Percentiles rank a stretch among this genome's conserved stretches.
These are phyloP conservation scores for Annulohypoxylon stygium DNA, from an alignment of 495 filamentous ascomycete genomes.

Conservation along the genomic window DNA sequence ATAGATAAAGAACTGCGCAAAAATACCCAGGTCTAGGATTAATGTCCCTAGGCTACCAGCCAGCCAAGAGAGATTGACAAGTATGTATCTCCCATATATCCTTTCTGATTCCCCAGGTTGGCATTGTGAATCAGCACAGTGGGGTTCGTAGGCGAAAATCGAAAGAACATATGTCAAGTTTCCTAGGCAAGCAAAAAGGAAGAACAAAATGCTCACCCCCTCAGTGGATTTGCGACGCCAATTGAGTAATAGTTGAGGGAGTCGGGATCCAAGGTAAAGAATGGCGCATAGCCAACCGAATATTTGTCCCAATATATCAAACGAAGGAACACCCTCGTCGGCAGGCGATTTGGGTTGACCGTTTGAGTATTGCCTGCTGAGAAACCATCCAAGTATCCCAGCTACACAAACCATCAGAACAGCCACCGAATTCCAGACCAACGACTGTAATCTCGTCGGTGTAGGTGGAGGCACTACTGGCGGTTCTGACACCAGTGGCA, in stretches of 20 bases:
- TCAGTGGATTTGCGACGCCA: constrained; percentile 90
- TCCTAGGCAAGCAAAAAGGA: constrained; percentile 94
- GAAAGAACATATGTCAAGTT: constrained; percentile 92
- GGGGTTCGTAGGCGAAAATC: constrained; percentile 88
- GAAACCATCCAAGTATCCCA: constrained; percentile 87
- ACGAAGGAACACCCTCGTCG: constrained; percentile 58
- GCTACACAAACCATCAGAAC: constrained; percentile 83
- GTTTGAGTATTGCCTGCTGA: constrained; percentile 63
- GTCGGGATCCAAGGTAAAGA: constrained; percentile 86
- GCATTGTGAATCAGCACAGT: constrained; percentile 64
- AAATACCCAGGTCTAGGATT: constrained; percentile 84
- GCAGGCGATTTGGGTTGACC: constrained; percentile 38
- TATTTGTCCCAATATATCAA: constrained; percentile 83
- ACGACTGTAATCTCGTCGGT: constrained; percentile 66
- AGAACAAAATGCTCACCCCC: constrained; percentile 91
- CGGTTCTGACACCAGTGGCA: constrained; percentile 70
- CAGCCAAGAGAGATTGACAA: constrained; percentile 90
- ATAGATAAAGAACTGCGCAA: constrained; percentile 93
- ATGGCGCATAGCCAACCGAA: constrained; percentile 89
- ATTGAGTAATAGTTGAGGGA: constrained; percentile 93
- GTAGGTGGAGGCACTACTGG: constrained; percentile 50
- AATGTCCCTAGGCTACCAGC: constrained; percentile 90
- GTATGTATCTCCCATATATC: constrained; percentile 82
- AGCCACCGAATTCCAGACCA: constrained; percentile 77
- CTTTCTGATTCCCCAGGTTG: constrained; percentile 64